Evolutionary conservation across 805 yeast species (phyloP).

Genomic region (Jamesozyma piceae): DNA sequence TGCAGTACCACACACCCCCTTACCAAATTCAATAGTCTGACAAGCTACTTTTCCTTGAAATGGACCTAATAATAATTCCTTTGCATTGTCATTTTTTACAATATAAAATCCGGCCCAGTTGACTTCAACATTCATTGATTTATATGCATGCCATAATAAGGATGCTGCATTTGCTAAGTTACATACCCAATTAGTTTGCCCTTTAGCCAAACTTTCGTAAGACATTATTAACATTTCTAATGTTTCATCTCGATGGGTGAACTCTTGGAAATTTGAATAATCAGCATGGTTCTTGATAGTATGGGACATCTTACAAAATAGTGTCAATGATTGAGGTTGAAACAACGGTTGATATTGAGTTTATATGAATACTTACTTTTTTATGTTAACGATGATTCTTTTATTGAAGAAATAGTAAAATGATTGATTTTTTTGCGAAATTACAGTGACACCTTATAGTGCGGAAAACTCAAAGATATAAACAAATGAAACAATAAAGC

Average conservation of each 20-base stretch:
- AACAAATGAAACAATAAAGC: too few relatives aligned
- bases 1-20: constrained; percentile 89
- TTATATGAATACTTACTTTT: too few relatives aligned
- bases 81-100: constrained; percentile 15
- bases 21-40: constrained; percentile 66
- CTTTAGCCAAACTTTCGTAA: constrained; percentile 54
- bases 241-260: constrained; percentile 39
- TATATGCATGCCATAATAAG: constrained; percentile 80
- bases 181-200: constrained; percentile 75
- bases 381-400: too few relatives aligned
- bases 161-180: constrained; percentile 83
- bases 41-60: constrained; percentile 97
- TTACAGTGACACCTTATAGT: too few relatives aligned
- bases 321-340: not conserved
- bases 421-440: too few relatives aligned
- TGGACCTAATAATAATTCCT: constrained; percentile 70
- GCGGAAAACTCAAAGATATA: too few relatives aligned
- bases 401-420: too few relatives aligned
- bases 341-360: not conserved
- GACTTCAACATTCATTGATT: constrained; percentile 44
- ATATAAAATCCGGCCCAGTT: constrained; percentile 96
- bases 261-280: constrained; percentile 42
- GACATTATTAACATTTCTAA: constrained; percentile 50
- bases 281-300: constrained; percentile 58
- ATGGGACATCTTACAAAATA: not conserved